A percentile compares a stretch with the other conserved stretches of the same genome.
Conservation (phyloP, 495 filamentous ascomycete species). For the Mytilinidion resinicola region DNA sequence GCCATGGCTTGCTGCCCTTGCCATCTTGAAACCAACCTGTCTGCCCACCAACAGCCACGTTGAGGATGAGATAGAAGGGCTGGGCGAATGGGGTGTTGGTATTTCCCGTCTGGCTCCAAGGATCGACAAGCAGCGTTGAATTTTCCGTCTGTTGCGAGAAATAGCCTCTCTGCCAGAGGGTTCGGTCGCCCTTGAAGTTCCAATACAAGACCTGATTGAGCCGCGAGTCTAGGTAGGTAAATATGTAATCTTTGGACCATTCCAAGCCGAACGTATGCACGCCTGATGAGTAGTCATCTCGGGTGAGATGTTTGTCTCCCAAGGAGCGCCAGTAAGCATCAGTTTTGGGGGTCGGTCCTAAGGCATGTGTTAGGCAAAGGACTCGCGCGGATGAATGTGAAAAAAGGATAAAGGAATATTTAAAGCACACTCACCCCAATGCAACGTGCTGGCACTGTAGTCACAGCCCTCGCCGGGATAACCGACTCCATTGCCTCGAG, state of each 20-base stretch:
- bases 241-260: conserved; percentile 23
- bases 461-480: conserved; percentile 15
- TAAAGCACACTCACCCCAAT: too few relatives aligned
- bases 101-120: conserved; percentile 15
- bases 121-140: conserved; percentile 11
- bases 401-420: too few relatives aligned
- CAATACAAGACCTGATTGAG: conserved; percentile 22
- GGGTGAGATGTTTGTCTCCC: conserved; percentile 1
- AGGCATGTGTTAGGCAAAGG: too few relatives aligned
- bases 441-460: conserved; percentile 6
- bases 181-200: conserved; percentile 11
- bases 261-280: conserved; percentile 25
- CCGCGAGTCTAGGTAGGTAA: conserved; percentile 23
- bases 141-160: conserved; percentile 11
- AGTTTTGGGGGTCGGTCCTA: conserved; percentile 8
- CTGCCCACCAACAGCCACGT: conserved; percentile 20
- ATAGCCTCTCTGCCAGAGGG: conserved; percentile 17
- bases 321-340: conserved; percentile 15
- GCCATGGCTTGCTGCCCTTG: conserved; percentile 15
- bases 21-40: conserved; percentile 19
- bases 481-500: conserved; percentile 10
- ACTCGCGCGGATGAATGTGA: too few relatives aligned
- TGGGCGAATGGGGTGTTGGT: conserved; percentile 23
- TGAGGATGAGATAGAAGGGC: conserved; percentile 21
- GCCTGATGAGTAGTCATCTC: conserved; percentile 14